Evolutionary conservation across 2,329 filamentous ascomycete species (phyloP).

Genomic region (Sarocladium strictum): DNA sequence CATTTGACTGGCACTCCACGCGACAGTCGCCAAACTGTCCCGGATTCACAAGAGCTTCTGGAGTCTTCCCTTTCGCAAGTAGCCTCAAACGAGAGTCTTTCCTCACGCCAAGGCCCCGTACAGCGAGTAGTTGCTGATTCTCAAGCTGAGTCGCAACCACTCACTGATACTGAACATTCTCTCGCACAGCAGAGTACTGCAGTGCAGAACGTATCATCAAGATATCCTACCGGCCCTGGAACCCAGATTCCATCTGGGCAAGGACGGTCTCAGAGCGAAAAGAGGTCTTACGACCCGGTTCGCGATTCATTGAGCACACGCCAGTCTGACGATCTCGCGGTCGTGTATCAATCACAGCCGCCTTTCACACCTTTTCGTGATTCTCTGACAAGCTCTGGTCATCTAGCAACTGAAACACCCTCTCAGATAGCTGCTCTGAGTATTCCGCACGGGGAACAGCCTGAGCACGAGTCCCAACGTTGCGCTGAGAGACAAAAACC

Average conservation of each 20-base stretch:
- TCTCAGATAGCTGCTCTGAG: neutral
- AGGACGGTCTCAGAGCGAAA: neutral
- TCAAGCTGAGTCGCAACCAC: neutral
- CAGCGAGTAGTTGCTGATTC: neutral
- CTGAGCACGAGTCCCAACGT: too few species aligned
- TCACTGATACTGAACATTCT: neutral
- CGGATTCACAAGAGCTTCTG: constrained; percentile 14
- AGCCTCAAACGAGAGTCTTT: constrained; percentile 4
- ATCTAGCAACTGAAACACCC: constrained; percentile 8
- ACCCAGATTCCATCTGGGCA: constrained; percentile 2
- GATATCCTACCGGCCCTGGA: neutral
- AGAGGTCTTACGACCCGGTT: neutral
- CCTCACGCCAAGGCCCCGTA: neutral
- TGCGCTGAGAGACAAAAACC: neutral
- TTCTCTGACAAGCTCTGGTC: neutral
- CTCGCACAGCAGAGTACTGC: neutral
- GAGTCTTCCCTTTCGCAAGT: neutral
- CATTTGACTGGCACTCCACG: constrained; percentile 23
- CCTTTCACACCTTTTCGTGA: neutral
- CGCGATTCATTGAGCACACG: neutral
- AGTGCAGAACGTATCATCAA: neutral
- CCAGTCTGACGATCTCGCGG: neutral
- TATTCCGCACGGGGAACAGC: too few species aligned
- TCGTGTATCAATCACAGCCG: neutral
- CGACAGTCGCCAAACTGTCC: constrained; percentile 10